Evolutionary conservation across 192 early-diverging fungal genomes (phyloP), one percentile per base, ranked within the genome.

Genomic region (Coemansia sp.): DNA sequence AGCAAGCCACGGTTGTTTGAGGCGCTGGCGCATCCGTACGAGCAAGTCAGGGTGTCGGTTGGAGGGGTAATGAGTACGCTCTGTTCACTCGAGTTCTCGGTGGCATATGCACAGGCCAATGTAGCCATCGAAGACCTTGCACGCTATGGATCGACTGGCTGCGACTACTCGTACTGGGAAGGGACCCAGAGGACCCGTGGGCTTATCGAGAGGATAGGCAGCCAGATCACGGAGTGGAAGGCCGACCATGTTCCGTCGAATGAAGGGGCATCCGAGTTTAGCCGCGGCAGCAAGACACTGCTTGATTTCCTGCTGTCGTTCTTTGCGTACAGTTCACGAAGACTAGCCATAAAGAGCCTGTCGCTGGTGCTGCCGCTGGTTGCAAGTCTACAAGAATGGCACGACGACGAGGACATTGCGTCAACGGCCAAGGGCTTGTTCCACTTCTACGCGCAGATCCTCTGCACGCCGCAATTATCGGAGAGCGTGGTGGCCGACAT

Each of bases 21-120:
- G 13, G 81, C 84, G 35, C 67, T 94, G 60, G 75, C 79, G 14
- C 89, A 93, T 73, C 94, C 93, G 11, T 98, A 97, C 79, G 88
- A 95, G 63, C 93, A 95, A 73, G 92, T 97, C 23, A 85, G 96
- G 5, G 90, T 94, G 59, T 75, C 84, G 15, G 66, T 95, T 5
- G 95, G 92, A 25, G 79, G 79, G 8, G 80, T 87, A 53, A 87
- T 96, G 60, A 89, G 91, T 59, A 84, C 85, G 62, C 61, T 88
- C 14, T 77, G 86, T 35, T 85, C 89, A 36, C 62, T 86, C 2
- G 82, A 86, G 59, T 89, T 86, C 61, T 75, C 87, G 22, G 87
- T 89, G 10, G 86, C 87, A 4, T 84, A 83, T 40, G 40, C 76
- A 13, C 69, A 63, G 22, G 89, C 87, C 0, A 41, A 70, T 0